Evolutionary conservation across 2,329 filamentous ascomycete species (phyloP), one percentile per base, ranked within the genome.

Genomic region (Pseudocercospora macadamiae): DNA sequence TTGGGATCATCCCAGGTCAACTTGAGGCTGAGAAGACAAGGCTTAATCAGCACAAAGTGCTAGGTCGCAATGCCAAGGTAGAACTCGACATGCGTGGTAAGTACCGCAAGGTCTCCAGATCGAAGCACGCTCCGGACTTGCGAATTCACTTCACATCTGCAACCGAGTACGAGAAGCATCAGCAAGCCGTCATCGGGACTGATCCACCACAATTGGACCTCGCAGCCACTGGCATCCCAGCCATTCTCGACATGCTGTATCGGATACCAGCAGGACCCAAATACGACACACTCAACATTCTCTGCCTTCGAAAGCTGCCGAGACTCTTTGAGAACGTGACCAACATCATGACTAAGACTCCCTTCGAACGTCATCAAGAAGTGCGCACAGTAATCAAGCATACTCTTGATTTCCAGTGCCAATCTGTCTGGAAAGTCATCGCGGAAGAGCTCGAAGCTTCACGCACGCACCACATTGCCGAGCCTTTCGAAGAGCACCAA

Each of bases 211-310:
- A 36, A 7, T 56, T 67, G 1, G 60, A 64, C 39, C 16, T 61
- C 6, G 42, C 60, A 23, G 62, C 53, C 3, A 67, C 65, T n/a
- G 65, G 64, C 2, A 60, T 68, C 25, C 67, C 66, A 3, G 51
- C 9, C 6, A 26, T 68, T 6, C 57, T 53, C 8, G 55, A 52
- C 5, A 9, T 54, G n/a, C 61, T 69, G 4, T 62, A 60, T 14
- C 10, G 23, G 8, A 9, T 48, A n/a, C 42, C 54, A 10, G 60
- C 57, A 1, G n/a, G 3, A 10, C 36, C 12, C 12, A 55, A 42
- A 45, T 26, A 54, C 12, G 28, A 55, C 8, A 26, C 26, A 6
- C 16, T 60, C 19, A 6, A n/a, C 10, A 16, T 26, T 19, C 45
- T 55, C 16, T 48, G 36, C 28, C 28, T 44, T 1, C 37, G 19